Conservation (phyloP, 495 filamentous ascomycete genomes). For the Massariosphaeria phaeospora region DNA sequence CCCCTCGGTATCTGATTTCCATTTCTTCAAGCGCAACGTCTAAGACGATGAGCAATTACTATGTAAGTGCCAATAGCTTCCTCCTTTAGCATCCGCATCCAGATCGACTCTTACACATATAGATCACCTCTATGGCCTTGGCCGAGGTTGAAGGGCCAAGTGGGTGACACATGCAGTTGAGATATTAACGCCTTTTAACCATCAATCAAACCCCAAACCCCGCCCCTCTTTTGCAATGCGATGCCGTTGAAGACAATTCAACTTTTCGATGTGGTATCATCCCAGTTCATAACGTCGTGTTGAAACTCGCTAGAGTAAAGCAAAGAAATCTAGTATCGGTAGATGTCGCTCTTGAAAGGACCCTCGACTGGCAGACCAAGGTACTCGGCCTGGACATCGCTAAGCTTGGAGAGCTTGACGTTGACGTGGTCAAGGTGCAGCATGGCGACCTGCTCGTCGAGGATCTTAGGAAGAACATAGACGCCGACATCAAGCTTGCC, state of each 20-base stretch:
- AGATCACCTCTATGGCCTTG: constrained; percentile 7
- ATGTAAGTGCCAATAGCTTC: background rate
- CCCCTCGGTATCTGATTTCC: no score
- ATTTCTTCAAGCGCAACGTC: background rate
- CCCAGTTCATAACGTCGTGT: constrained; percentile 41
- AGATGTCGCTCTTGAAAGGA: constrained; percentile 86
- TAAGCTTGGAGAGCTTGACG: constrained; percentile 82
- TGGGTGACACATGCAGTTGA: constrained; percentile 4
- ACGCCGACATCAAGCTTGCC: constrained; percentile 87
- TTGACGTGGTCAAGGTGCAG: constrained; percentile 94
- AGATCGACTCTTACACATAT: background rate
- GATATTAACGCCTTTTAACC: constrained; percentile 15
- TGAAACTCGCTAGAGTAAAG: constrained; percentile 29
- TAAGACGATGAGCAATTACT: constrained; percentile 10
- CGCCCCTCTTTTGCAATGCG: constrained; percentile 1
- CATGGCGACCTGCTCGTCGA: constrained; percentile 95
- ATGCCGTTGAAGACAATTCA: constrained; percentile 47
- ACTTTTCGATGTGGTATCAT: constrained; percentile 46
- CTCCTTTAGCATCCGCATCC: background rate
- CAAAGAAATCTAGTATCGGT: constrained; percentile 45
- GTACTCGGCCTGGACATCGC: constrained; percentile 86
- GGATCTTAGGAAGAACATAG: constrained; percentile 96
- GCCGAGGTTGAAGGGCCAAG: constrained; percentile 30
- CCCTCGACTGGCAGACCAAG: constrained; percentile 76
- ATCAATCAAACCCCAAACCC: constrained; percentile 8